These are phyloP conservation scores for Neonothopanus nambi DNA, from an alignment of 1,284 basidiomycete genomes.

Conservation along the genomic window DNA sequence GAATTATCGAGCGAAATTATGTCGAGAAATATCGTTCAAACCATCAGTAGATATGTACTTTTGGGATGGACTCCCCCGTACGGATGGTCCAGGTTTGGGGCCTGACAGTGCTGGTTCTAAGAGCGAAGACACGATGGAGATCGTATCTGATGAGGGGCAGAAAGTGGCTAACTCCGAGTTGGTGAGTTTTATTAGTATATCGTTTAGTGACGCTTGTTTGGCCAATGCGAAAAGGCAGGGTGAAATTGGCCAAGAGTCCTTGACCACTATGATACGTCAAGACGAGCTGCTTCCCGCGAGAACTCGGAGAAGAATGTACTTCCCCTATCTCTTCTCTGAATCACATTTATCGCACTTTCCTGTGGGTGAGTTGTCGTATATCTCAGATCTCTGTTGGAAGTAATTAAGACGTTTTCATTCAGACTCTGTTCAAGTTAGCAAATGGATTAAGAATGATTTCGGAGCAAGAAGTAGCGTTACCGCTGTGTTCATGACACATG, in stretches of 20 bases:
- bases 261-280: conserved; percentile 66
- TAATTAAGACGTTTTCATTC: conserved; percentile 13
- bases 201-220: conserved; percentile 12
- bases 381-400: background rate
- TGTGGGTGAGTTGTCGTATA: conserved; percentile 39
- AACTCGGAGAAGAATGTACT: conserved; percentile 53
- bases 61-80: conserved; percentile 7
- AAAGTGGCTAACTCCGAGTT: conserved; percentile 25
- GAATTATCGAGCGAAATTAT: conserved; percentile 48
- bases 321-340: conserved; percentile 43
- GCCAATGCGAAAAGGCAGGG: conserved; percentile 42
- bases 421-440: conserved; percentile 60
- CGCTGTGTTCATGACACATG: conserved; percentile 71
- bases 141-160: conserved; percentile 4
- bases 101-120: background rate
- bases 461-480: conserved; percentile 55
- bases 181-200: conserved; percentile 27
- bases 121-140: background rate
- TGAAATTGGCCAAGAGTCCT: conserved; percentile 61
- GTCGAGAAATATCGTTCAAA: conserved; percentile 36
- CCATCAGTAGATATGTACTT: conserved; percentile 14
- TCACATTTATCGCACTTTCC: conserved; percentile 46
- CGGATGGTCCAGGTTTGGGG: background rate
- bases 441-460: conserved; percentile 57
- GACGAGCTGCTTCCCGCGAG: conserved; percentile 64